Evolutionary conservation across 2,329 filamentous ascomycete species (phyloP).

Genomic region (Penicillium occitanis): DNA sequence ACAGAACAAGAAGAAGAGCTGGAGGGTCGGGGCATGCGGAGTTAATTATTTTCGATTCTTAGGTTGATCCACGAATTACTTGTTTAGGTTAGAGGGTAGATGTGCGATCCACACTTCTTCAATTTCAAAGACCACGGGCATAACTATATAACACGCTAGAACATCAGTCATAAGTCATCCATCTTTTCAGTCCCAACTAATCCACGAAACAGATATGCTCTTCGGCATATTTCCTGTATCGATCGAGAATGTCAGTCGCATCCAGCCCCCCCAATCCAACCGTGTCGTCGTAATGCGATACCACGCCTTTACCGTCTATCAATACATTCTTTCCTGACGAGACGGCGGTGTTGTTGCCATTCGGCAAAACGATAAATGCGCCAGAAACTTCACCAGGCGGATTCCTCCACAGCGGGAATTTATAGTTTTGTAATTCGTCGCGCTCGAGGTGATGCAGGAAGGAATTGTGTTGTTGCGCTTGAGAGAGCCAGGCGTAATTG

Average conservation of each 20-base stretch:
- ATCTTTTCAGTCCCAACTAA: neutral
- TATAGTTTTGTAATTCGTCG: constrained; percentile 48
- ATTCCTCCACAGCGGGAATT: constrained; percentile 50
- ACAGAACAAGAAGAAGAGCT: neutral
- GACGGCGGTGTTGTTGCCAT: neutral
- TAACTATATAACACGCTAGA: neutral
- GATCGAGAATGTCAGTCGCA: constrained; percentile 55
- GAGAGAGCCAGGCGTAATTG: constrained; percentile 53
- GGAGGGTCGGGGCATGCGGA: neutral
- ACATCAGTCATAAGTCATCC: constrained; percentile 8
- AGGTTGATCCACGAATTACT: constrained; percentile 8
- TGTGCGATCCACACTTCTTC: neutral
- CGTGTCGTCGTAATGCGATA: constrained; percentile 55
- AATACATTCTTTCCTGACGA: constrained; percentile 35
- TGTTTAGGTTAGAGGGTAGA: neutral
- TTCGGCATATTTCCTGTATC: constrained; percentile 55
- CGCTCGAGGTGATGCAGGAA: constrained; percentile 54
- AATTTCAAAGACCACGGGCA: neutral
- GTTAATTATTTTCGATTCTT: neutral
- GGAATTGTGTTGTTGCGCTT: constrained; percentile 46
- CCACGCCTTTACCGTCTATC: constrained; percentile 56
- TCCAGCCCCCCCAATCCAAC: constrained; percentile 44
- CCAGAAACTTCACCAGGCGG: constrained; percentile 54
- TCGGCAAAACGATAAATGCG: constrained; percentile 46
- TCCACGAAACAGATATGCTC: constrained; percentile 50